phyloP scores from a whole-genome alignment of 2,329 filamentous ascomycete species.

The Penicillium sp. region DNA sequence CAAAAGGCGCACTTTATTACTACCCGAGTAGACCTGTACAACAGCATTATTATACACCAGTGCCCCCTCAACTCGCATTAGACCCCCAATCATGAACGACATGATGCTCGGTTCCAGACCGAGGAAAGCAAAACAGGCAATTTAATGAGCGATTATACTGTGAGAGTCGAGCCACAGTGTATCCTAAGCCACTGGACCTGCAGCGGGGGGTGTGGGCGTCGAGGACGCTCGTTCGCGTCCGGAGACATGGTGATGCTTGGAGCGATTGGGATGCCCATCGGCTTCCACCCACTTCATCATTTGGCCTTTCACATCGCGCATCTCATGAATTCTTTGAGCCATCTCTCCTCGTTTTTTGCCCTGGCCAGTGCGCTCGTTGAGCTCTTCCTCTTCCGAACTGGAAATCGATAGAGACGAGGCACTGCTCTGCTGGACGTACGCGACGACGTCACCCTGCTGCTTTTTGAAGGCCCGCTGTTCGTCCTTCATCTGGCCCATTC shows the following conservation, averaged over 20 bases:
- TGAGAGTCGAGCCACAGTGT: not conserved
- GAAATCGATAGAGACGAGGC: conserved; percentile 47
- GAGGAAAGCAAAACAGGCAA: conserved; percentile 2
- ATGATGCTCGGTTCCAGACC: conserved; percentile 18
- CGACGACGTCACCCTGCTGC: conserved; percentile 49
- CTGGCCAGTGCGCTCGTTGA: conserved; percentile 42
- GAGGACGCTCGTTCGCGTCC: conserved; percentile 18
- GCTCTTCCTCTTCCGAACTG: conserved; percentile 55
- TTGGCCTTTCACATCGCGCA: conserved; percentile 37
- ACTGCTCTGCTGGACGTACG: conserved; percentile 51
- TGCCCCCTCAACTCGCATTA: conserved; percentile 4
- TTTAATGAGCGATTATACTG: not conserved
- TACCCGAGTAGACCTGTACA: not conserved
- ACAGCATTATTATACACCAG: not conserved
- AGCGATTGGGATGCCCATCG: conserved; percentile 22
- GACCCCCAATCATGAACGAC: conserved; percentile 16
- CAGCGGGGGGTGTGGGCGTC: not conserved
- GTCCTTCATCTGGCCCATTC: conserved; percentile 68
- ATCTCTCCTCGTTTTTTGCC: conserved; percentile 27
- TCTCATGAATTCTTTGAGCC: conserved; percentile 29
- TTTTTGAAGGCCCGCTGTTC: conserved; percentile 71
- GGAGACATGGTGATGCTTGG: conserved; percentile 14
- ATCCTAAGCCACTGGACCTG: conserved; percentile 3
- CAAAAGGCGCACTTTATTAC: not conserved
- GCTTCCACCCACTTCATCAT: conserved; percentile 34